phyloP scores from a whole-genome alignment of 352 stramenopile genomes.

The Phytophthora lateralis region DNA sequence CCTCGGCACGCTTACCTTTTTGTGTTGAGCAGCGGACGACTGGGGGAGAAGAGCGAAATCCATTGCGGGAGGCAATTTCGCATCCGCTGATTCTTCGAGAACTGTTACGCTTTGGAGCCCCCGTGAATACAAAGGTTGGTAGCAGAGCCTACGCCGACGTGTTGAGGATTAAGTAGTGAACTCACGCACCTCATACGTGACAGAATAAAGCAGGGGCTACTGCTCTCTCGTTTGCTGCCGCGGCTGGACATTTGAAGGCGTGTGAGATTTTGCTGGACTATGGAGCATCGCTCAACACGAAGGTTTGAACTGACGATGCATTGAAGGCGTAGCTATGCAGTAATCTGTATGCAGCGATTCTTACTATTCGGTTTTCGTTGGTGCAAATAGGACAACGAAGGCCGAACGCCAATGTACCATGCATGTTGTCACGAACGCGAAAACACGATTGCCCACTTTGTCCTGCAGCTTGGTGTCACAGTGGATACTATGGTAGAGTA shows the following conservation, averaged over 20 bases:
- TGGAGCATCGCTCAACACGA: constrained; percentile 40
- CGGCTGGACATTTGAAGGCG: constrained; percentile 30
- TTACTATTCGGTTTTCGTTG: not conserved
- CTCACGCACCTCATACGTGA: not conserved
- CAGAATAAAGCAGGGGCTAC: constrained; percentile 39
- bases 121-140: constrained; percentile 37
- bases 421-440: constrained; percentile 49
- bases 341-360: not conserved
- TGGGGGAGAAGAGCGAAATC: constrained; percentile 36
- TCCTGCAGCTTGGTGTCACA: constrained; percentile 33
- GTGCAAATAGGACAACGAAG: constrained; percentile 46
- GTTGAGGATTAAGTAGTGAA: not conserved
- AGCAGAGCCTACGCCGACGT: not conserved
- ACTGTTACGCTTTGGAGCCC: constrained; percentile 34
- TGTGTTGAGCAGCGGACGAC: constrained; percentile 20
- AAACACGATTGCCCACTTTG: constrained; percentile 39
- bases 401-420: constrained; percentile 52
- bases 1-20: not conserved
- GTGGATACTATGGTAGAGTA: constrained; percentile 34
- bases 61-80: constrained; percentile 31
- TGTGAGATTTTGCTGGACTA: constrained; percentile 44
- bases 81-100: constrained; percentile 37
- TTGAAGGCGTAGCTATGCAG: not conserved
- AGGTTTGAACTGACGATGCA: constrained; percentile 17
- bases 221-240: constrained; percentile 37